Evolutionary conservation across 164 flowering plant species (phyloP).

Genomic region (Berberis thunbergii): DNA sequence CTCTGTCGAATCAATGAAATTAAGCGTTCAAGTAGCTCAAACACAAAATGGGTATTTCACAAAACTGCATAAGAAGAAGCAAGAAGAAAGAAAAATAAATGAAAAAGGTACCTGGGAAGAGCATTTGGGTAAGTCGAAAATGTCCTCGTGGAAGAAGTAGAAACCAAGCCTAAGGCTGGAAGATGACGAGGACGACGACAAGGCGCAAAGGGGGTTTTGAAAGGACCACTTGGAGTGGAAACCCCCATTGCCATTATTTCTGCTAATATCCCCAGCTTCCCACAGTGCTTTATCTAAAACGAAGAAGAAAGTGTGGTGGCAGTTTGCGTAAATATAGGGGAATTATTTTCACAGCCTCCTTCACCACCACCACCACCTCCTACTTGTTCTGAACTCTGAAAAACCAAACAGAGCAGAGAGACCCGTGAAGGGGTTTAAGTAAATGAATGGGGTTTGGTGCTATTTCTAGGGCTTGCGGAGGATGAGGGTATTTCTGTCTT

Average conservation of each 20-base stretch:
- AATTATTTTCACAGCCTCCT: background rate
- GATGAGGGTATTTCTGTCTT: too few relatives aligned
- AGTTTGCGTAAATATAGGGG: too few relatives aligned
- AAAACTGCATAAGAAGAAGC: background rate
- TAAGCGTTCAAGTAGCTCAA: background rate
- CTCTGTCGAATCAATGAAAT: background rate
- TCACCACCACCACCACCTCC: too few relatives aligned
- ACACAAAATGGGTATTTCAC: background rate
- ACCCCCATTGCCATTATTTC: slow-evolving; percentile 40
- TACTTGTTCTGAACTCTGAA: too few relatives aligned
- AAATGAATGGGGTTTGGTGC: too few relatives aligned
- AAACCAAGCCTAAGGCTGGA: background rate
- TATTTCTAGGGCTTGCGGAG: too few relatives aligned
- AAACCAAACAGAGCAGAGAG: too few relatives aligned
- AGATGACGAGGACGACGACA: slow-evolving; percentile 23
- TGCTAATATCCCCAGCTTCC: slow-evolving; percentile 33
- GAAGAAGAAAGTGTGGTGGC: too few relatives aligned
- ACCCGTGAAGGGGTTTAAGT: too few relatives aligned
- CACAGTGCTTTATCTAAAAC: background rate
- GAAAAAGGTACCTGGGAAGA: background rate
- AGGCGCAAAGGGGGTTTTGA: slow-evolving; percentile 23
- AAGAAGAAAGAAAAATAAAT: background rate
- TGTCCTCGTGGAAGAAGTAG: background rate
- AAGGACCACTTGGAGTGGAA: slow-evolving; percentile 27
- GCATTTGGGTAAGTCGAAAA: background rate